phyloP scores from a whole-genome alignment of 345 rosid species.

The Carallia pectinifolia region DNA sequence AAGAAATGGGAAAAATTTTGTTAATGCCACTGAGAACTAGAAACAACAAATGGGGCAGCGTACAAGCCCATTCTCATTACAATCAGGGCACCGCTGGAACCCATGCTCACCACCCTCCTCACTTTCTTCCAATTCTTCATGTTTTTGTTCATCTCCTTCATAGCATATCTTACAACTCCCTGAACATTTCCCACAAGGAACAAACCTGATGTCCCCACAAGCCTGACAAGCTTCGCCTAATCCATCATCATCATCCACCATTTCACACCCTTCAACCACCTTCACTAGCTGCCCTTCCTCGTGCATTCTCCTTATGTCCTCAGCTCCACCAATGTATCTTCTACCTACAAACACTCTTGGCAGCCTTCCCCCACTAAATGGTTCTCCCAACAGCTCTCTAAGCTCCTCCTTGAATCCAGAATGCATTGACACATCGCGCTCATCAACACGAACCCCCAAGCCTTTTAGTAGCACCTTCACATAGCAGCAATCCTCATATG shows the following conservation, averaged over 20 bases:
- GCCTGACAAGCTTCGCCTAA: slow-evolving; percentile 59
- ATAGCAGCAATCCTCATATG: slow-evolving; percentile 71
- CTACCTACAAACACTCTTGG: slow-evolving; percentile 27
- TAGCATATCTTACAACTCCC: slow-evolving; percentile 84
- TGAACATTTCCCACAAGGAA: slow-evolving; percentile 87
- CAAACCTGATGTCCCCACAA: slow-evolving; percentile 87
- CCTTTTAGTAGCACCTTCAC: slow-evolving; percentile 68
- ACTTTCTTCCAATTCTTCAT: slow-evolving; percentile 23
- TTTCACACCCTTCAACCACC: slow-evolving; percentile 42
- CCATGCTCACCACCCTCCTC: slow-evolving; percentile 50
- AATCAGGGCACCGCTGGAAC: slow-evolving; percentile 36
- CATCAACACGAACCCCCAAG: slow-evolving; percentile 60
- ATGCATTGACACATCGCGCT: slow-evolving; percentile 87
- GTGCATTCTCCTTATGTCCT: slow-evolving; percentile 26
- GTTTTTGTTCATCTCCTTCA: slow-evolving; percentile 37
- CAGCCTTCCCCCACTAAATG: slow-evolving; percentile 15
- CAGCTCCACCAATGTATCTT: slow-evolving; percentile 30
- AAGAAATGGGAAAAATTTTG: not conserved
- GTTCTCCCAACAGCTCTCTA: slow-evolving; percentile 23
- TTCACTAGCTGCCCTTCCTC: slow-evolving; percentile 30
- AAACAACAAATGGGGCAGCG: slow-evolving; percentile 56
- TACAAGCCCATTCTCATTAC: slow-evolving; percentile 35
- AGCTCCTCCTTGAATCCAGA: slow-evolving; percentile 63
- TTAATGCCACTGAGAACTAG: slow-evolving; percentile 15
- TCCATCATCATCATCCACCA: slow-evolving; percentile 34